Conservation (phyloP, 768 basidiomycete species). For the Mycena pura region DNA sequence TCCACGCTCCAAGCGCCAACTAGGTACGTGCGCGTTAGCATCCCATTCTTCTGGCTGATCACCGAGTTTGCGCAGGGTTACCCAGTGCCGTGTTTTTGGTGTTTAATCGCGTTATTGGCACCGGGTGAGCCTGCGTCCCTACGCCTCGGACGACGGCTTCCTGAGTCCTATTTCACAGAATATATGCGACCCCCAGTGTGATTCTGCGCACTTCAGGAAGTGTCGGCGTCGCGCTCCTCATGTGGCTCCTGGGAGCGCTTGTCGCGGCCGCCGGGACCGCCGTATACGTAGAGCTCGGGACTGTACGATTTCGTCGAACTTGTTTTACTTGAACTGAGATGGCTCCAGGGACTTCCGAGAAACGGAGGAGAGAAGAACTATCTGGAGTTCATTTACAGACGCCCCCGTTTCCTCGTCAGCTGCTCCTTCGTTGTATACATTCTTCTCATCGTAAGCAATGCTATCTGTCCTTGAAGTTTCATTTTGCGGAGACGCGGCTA, state of each 20-base stretch:
- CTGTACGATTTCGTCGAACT: too few species aligned
- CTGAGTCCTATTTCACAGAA: not conserved
- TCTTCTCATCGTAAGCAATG: constrained; percentile 60
- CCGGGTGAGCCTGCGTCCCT: not conserved
- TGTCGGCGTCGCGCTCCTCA: constrained; percentile 67
- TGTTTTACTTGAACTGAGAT: too few species aligned
- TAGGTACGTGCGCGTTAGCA: constrained; percentile 50
- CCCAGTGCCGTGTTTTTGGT: constrained; percentile 39
- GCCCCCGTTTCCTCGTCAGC: constrained; percentile 63
- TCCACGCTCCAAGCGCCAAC: constrained; percentile 53
- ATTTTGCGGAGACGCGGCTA: too few species aligned
- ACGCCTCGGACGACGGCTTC: not conserved
- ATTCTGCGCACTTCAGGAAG: constrained; percentile 47
- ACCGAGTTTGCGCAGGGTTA: constrained; percentile 47
- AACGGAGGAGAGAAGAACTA: constrained; percentile 81
- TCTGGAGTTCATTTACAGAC: constrained; percentile 67
- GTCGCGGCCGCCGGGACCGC: constrained; percentile 69
- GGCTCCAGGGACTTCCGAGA: too few species aligned
- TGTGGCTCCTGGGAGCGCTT: constrained; percentile 73
- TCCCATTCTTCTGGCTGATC: too few species aligned
- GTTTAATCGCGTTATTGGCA: not conserved
- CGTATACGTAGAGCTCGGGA: constrained; percentile 79
- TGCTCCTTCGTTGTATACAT: constrained; percentile 64
- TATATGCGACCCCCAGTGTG: not conserved
- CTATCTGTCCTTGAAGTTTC: too few species aligned